phyloP scores from a whole-genome alignment of 2,329 filamentous ascomycete species.

The Harringtonia lauricola region DNA sequence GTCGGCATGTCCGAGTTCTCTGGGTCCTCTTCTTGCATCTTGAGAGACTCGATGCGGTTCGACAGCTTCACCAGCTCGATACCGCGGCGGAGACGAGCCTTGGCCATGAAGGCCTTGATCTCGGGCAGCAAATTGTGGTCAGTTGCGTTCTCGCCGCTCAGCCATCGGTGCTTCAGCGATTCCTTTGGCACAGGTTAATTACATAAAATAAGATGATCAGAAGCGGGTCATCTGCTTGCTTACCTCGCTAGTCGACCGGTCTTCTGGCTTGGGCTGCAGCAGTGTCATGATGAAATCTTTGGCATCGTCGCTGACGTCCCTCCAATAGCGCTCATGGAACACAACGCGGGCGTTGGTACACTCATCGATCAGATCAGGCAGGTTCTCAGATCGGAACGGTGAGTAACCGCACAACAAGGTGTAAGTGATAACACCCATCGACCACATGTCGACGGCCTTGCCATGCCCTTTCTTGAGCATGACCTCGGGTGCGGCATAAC shows the following conservation, averaged over 20 bases:
- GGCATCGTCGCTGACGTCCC: conserved; percentile 87
- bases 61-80: conserved; percentile 94
- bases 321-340: conserved; percentile 98
- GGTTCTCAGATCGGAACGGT: conserved; percentile 89
- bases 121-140: conserved; percentile 97
- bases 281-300: conserved; percentile 86
- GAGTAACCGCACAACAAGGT: conserved; percentile 97
- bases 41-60: conserved; percentile 90
- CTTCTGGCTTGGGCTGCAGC: conserved; percentile 65
- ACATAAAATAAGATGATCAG: not conserved
- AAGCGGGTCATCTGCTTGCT: conserved; percentile 14
- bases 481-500: conserved; percentile 93
- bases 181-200: conserved; percentile 32
- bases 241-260: conserved; percentile 70
- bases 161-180: conserved; percentile 75
- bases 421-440: conserved; percentile 95
- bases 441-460: conserved; percentile 99
- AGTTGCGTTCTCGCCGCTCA: conserved; percentile 80
- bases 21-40: conserved; percentile 77
- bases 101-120: conserved; percentile 87
- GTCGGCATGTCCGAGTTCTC: conserved; percentile 63
- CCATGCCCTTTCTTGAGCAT: conserved; percentile 97
- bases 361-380: conserved; percentile 89
- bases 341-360: conserved; percentile 74
- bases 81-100: conserved; percentile 80